These are phyloP conservation scores for Hordeum marinum DNA, from an alignment of 176 grass and related monocot species.

Conservation along the genomic window DNA sequence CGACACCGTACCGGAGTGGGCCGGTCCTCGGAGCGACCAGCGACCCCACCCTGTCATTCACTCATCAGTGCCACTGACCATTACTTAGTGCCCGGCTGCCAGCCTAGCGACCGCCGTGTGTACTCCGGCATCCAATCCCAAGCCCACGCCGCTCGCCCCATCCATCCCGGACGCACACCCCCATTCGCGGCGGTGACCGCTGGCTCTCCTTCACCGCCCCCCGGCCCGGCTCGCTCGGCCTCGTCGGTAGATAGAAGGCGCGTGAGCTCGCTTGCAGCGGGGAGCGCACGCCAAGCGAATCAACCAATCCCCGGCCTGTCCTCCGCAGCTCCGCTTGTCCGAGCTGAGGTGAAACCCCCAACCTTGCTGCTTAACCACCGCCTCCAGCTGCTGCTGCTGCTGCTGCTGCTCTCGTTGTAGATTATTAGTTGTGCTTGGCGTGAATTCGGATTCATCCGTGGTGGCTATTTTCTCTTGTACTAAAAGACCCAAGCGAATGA, in stretches of 20 bases:
- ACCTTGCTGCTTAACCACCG: background rate
- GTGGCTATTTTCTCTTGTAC: background rate
- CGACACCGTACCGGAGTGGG: background rate
- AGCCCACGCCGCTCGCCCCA: background rate
- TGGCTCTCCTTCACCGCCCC: background rate
- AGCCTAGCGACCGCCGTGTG: background rate
- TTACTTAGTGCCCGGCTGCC: background rate
- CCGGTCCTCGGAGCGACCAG: background rate
- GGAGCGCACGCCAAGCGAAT: background rate
- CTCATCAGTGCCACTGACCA: background rate
- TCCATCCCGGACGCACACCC: background rate
- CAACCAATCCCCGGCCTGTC: background rate
- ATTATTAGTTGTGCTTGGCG: background rate
- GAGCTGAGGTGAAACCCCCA: slow-evolving; percentile 2
- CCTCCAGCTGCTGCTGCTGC: background rate
- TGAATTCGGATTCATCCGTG: background rate
- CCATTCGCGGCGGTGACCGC: background rate
- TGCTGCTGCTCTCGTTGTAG: background rate
- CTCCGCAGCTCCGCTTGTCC: background rate
- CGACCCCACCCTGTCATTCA: background rate
- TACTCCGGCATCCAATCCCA: background rate
- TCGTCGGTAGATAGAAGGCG: background rate
- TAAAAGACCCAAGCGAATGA: background rate
- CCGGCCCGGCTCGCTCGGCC: background rate
- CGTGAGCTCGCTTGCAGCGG: background rate